phyloP scores from a whole-genome alignment of 257 asterid genomes.

The Scutellaria galericulata region DNA sequence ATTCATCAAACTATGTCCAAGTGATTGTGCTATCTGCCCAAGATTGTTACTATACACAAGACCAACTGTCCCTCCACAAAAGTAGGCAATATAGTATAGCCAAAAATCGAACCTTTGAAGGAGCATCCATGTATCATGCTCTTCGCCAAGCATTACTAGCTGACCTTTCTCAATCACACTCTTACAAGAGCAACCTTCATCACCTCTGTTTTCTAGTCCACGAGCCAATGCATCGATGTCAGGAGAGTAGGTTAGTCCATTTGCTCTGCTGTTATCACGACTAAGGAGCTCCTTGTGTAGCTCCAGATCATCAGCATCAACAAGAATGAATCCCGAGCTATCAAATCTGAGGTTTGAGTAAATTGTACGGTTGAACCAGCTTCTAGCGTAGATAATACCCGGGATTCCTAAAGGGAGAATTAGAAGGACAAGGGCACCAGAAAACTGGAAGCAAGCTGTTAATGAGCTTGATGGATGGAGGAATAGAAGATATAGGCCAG shows the following conservation, averaged over 20 bases:
- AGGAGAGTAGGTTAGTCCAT: slow-evolving; percentile 32
- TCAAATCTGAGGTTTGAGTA: slow-evolving; percentile 51
- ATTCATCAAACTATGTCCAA: slow-evolving; percentile 64
- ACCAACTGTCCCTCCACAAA: slow-evolving; percentile 93
- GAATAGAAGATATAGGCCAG: slow-evolving; percentile 82
- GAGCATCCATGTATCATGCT: slow-evolving; percentile 62
- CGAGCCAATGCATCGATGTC: slow-evolving; percentile 15
- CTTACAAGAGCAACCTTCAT: slow-evolving; percentile 47
- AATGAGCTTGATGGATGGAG: slow-evolving; percentile 51
- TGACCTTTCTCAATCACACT: slow-evolving; percentile 53
- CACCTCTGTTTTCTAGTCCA: slow-evolving; percentile 30
- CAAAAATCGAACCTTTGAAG: slow-evolving; percentile 75
- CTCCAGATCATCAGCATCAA: slow-evolving; percentile 63
- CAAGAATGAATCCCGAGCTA: slow-evolving; percentile 66
- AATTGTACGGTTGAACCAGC: slow-evolving; percentile 57
- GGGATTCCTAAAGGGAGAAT: slow-evolving; percentile 75
- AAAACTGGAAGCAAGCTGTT: slow-evolving; percentile 49
- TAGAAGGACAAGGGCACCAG: slow-evolving; percentile 69
- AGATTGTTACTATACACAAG: slow-evolving; percentile 88
- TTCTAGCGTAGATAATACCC: slow-evolving; percentile 64
- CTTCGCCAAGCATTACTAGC: slow-evolving; percentile 74
- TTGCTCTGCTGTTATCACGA: slow-evolving; percentile 41
- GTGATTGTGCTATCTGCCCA: slow-evolving; percentile 88
- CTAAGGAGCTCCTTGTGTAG: slow-evolving; percentile 63
- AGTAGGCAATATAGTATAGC: slow-evolving; percentile 72